phyloP scores from a whole-genome alignment of 306 rosid species.

The Quercus glauca region DNA sequence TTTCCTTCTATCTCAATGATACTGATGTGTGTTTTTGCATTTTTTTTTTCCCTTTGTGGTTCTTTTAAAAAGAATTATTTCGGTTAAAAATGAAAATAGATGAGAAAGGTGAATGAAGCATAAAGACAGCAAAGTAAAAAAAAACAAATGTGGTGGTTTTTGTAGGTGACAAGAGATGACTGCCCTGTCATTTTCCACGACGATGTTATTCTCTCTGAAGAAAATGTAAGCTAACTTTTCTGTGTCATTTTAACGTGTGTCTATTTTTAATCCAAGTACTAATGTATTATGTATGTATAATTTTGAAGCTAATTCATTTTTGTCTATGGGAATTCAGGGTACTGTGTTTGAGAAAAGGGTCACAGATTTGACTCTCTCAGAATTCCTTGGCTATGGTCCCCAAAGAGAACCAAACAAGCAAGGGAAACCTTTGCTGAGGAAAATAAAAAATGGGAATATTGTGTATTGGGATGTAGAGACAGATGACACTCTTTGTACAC shows the following conservation, averaged over 20 bases:
- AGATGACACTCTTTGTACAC: slow-evolving; percentile 50
- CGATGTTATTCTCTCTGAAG: slow-evolving; percentile 39
- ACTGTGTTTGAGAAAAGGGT: slow-evolving; percentile 48
- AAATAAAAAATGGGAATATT: slow-evolving; percentile 42
- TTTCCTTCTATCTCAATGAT: background rate
- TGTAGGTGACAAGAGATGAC: slow-evolving; percentile 57
- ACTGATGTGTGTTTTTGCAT: background rate
- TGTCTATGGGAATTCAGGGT: slow-evolving; percentile 27
- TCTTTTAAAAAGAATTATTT: background rate
- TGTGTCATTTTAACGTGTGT: background rate
- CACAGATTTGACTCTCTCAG: slow-evolving; percentile 41
- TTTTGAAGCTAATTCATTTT: background rate
- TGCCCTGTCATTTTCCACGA: slow-evolving; percentile 60
- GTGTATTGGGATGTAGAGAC: slow-evolving; percentile 45
- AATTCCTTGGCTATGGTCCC: slow-evolving; percentile 49
- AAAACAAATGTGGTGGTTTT: slow-evolving; percentile 32
- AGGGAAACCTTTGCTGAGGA: slow-evolving; percentile 42
- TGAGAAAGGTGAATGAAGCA: slow-evolving; percentile 9
- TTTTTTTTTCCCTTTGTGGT: background rate
- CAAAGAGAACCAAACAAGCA: slow-evolving; percentile 36
- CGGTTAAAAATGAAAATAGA: background rate
- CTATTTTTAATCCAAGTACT: background rate
- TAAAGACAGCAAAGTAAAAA: background rate
- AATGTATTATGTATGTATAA: too few species aligned
- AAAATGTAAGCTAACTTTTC: slow-evolving; percentile 20